Percentiles rank a stretch among this genome's conserved stretches.
phyloP scores from a whole-genome alignment of 371 early-diverging fungal genomes.

The Rhizopus delemar region DNA sequence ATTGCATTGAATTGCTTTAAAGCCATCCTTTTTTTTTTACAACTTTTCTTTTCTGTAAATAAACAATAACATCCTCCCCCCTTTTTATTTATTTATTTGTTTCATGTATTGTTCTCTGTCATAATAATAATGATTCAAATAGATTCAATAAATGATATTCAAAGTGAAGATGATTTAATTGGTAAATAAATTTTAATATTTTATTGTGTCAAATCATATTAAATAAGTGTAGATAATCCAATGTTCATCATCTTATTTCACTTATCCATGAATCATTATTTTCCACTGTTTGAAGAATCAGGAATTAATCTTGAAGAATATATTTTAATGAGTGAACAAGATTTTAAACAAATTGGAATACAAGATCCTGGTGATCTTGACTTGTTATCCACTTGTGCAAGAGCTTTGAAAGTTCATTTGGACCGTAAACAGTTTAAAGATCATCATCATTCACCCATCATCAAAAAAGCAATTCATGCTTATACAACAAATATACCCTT shows the following conservation, averaged over 20 bases:
- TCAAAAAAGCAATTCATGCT: conserved; percentile 28
- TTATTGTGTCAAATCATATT: background rate
- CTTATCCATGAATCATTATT: conserved; percentile 32
- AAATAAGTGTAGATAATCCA: background rate
- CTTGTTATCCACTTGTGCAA: conserved; percentile 24
- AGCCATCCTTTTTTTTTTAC: no score
- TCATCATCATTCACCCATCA: conserved; percentile 10
- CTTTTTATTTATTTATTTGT: no score
- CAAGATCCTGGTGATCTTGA: conserved; percentile 30
- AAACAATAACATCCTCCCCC: no score
- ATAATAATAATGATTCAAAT: conserved; percentile 1
- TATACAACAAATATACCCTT: conserved; percentile 15
- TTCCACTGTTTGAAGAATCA: conserved; percentile 34
- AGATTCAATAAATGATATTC: background rate
- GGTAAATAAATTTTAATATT: background rate
- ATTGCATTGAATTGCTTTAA: no score
- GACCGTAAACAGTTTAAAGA: conserved; percentile 15
- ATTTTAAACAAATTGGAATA: conserved; percentile 33
- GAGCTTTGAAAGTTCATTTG: conserved; percentile 28
- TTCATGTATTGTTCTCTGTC: no score
- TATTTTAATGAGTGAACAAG: conserved; percentile 28
- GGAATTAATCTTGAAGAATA: conserved; percentile 27
- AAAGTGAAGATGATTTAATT: background rate
- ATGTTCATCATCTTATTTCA: conserved; percentile 29
- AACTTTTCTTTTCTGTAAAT: no score